phyloP scores from a whole-genome alignment of 805 yeast genomes.

The Starmera dryadoides region DNA sequence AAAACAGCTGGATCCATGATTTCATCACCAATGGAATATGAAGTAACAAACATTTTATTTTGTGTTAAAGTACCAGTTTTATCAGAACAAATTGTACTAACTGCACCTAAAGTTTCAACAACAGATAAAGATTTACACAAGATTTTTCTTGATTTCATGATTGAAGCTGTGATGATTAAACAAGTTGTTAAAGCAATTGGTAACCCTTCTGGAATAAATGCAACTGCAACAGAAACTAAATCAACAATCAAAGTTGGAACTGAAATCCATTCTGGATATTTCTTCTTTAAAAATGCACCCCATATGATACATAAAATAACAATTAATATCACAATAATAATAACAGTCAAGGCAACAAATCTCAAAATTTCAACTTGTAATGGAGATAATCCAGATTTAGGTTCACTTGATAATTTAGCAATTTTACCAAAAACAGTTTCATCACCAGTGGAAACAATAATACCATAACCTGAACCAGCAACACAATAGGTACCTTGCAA shows the following conservation, averaged over 20 bases:
- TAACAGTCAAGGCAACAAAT: conserved; percentile 24
- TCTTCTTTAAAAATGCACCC: conserved; percentile 35
- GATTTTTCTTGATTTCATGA: conserved; percentile 37
- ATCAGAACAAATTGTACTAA: conserved; percentile 37
- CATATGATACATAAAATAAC: conserved; percentile 29
- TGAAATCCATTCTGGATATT: conserved; percentile 33
- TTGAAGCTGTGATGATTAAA: conserved; percentile 38
- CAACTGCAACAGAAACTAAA: conserved; percentile 37
- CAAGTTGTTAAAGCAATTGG: conserved; percentile 46
- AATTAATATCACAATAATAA: conserved; percentile 22
- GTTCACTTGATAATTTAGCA: conserved; percentile 33
- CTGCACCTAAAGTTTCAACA: conserved; percentile 52
- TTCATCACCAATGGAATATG: conserved; percentile 10
- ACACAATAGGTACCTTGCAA: conserved; percentile 39
- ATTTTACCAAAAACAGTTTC: conserved; percentile 39
- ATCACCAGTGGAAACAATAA: conserved; percentile 38
- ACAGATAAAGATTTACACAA: conserved; percentile 38
- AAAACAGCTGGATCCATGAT: conserved; percentile 1
- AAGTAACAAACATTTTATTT: conserved; percentile 38
- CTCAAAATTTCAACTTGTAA: conserved; percentile 33
- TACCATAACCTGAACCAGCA: conserved; percentile 35
- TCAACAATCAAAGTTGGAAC: conserved; percentile 35
- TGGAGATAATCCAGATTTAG: conserved; percentile 33
- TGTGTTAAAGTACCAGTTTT: conserved; percentile 43
- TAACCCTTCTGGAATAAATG: conserved; percentile 46